phyloP scores from a whole-genome alignment of 495 filamentous ascomycete genomes.

The Xylaria nigripes region DNA sequence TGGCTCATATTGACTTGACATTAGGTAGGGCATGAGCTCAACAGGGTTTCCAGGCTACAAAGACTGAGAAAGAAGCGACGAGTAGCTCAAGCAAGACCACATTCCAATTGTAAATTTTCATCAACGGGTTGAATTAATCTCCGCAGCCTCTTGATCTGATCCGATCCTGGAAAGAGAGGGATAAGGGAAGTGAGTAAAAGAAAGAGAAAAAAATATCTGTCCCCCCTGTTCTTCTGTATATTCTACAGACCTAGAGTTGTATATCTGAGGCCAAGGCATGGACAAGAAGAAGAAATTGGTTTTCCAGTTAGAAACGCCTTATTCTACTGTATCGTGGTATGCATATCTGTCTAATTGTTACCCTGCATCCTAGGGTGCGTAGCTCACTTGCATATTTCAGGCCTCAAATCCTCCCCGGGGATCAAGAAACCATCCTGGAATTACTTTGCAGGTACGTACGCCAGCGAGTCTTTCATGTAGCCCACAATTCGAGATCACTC shows the following conservation, averaged over 20 bases:
- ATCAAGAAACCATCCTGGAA: conserved; percentile 48
- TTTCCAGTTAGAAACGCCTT: conserved; percentile 37
- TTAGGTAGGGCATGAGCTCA: too few relatives aligned
- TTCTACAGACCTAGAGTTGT: neutral
- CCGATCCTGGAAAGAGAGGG: too few relatives aligned
- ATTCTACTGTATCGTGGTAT: conserved; percentile 31
- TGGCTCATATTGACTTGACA: too few relatives aligned
- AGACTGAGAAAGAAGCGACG: too few relatives aligned
- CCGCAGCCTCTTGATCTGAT: too few relatives aligned
- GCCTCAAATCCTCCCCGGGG: conserved; percentile 39
- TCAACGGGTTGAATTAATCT: too few relatives aligned
- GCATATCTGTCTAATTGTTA: neutral
- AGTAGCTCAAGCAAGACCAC: too few relatives aligned
- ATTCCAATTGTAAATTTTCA: too few relatives aligned
- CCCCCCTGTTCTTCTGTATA: neutral
- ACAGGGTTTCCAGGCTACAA: too few relatives aligned
- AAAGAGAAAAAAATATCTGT: too few relatives aligned
- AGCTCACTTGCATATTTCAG: conserved; percentile 20
- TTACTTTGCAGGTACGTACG: conserved; percentile 45
- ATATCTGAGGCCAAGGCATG: conserved; percentile 12
- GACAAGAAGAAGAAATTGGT: conserved; percentile 32
- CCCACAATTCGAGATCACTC: neutral
- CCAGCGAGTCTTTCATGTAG: neutral
- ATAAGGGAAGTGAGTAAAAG: too few relatives aligned
- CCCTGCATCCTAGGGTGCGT: neutral